These are phyloP conservation scores for Cordia subcordata DNA, from an alignment of 257 asterid genomes.

Conservation along the genomic window DNA sequence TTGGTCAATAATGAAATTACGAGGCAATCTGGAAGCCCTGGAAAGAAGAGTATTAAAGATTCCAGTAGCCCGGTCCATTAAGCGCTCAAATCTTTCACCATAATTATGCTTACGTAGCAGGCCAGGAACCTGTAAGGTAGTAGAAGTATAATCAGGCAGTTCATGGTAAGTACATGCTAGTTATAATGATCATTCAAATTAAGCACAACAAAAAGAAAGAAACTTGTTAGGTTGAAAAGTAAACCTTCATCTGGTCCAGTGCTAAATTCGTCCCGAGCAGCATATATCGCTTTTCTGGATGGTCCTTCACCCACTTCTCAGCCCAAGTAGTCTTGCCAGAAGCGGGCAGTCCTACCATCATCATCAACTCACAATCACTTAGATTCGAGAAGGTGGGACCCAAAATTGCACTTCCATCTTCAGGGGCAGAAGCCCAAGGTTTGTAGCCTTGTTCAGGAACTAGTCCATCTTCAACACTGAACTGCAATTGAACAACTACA, in stretches of 20 bases:
- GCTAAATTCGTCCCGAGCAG: conserved; percentile 53
- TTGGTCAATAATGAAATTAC: conserved; percentile 61
- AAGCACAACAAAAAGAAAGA: neutral
- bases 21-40: conserved; percentile 56
- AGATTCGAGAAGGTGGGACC: conserved; percentile 38
- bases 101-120: conserved; percentile 34
- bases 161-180: neutral
- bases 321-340: conserved; percentile 78
- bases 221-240: conserved; percentile 1
- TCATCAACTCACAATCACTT: conserved; percentile 44
- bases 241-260: conserved; percentile 58
- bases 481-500: conserved; percentile 48
- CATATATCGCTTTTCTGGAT: conserved; percentile 57
- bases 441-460: conserved; percentile 40
- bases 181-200: neutral
- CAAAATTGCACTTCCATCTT: conserved; percentile 32
- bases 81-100: conserved; percentile 29
- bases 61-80: conserved; percentile 51
- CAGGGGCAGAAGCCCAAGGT: conserved; percentile 48
- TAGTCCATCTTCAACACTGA: conserved; percentile 44
- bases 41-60: conserved; percentile 45
- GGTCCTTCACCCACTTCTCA: conserved; percentile 41
- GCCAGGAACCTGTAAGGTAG: conserved; percentile 43
- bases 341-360: conserved; percentile 70
- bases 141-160: neutral